Percentiles rank a stretch among this genome's conserved stretches.
Evolutionary conservation across 2,329 filamentous ascomycete genomes (phyloP).

Genomic region (Cladophialophora bantiana): DNA sequence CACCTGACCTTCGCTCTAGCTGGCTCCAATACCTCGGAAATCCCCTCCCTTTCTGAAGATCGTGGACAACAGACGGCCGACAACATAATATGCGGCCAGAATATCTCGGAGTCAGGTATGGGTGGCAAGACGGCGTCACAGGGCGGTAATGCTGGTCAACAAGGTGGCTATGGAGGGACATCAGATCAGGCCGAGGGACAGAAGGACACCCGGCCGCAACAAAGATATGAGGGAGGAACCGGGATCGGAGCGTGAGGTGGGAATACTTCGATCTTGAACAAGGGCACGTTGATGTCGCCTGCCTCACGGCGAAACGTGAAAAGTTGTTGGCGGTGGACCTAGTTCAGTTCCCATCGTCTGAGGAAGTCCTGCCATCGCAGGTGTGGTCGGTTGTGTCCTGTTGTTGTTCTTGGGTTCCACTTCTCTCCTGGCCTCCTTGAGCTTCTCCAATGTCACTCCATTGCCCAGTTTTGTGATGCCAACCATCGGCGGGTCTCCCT

Average conservation of each 20-base stretch:
- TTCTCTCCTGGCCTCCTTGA: conserved; percentile 79
- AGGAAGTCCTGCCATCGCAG: conserved; percentile 46
- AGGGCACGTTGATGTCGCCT: conserved; percentile 4
- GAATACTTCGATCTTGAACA: not conserved
- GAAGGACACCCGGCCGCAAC: conserved; percentile 54
- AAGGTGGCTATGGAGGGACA: conserved; percentile 50
- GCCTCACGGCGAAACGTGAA: conserved; percentile 28
- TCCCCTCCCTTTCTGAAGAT: conserved; percentile 20
- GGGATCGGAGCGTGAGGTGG: conserved; percentile 60
- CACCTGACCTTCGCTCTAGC: conserved; percentile 29
- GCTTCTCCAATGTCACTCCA: conserved; percentile 79
- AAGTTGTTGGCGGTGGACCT: conserved; percentile 34
- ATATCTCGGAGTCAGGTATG: conserved; percentile 62
- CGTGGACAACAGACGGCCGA: conserved; percentile 56
- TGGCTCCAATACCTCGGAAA: conserved; percentile 30
- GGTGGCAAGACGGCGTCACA: conserved; percentile 59
- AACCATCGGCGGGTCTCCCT: conserved; percentile 86
- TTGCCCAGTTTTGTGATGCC: conserved; percentile 87
- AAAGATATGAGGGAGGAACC: conserved; percentile 63
- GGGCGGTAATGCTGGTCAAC: conserved; percentile 45
- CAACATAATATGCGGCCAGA: conserved; percentile 64
- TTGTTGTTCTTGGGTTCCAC: conserved; percentile 54
- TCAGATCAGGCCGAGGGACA: conserved; percentile 48
- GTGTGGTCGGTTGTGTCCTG: conserved; percentile 41
- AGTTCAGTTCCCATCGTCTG: conserved; percentile 47